Base-by-base conservation (phyloP, 2,329 filamentous ascomycete genomes). In the Arthrobotrys pseudoclavata region DNA sequence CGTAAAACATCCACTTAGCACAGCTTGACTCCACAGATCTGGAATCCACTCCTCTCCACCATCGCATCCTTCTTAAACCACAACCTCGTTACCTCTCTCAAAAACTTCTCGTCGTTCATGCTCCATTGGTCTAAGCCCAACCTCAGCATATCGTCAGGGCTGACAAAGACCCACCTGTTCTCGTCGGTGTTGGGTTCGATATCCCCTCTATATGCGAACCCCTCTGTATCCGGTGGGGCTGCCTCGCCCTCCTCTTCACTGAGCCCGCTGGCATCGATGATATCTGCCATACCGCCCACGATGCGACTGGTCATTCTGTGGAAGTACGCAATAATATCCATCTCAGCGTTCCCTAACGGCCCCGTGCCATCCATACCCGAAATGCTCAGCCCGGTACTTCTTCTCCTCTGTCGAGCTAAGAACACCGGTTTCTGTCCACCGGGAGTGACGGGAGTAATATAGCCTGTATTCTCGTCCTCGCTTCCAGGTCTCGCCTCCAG, bases 61-160 rank as follows among this genome's bases (percentile, higher is more conserved):
- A 86, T 86, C 9, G 89, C 89, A 55, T 86, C 83, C 15, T 90
- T 85, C 31, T 86, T 88, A 84, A 93, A 94, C 84, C 92, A 95
- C 79, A 88, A 84, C 79, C 83, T 86, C 52, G 88, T 85, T 62
- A 92, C 85, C 68, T 90, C 89, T 79, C 85, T 85, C 15, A 93
- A 87, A 81, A 94, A 95, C 1, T 85, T 85, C n/a, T 88, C 88
- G 82, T 95, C 92, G 15, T 86, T 85, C 34, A 87, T 85, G 82
- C 91, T 94, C 92, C 92, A 96, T 0, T 90, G 86, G 81, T 96
- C 92, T 20, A 96, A 86, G 0, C 92, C 92, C 89, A 95, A 91
- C 53, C 87, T 86, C 74, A 89, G 87, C 61, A 95, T 83, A 68
- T 91, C 89, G 26, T 90, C 89, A 79, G 88, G 89, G 79, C 87